Base-by-base conservation (phyloP, 1,139 yeast genomes). In the Arxiozyma slooffiae region DNA sequence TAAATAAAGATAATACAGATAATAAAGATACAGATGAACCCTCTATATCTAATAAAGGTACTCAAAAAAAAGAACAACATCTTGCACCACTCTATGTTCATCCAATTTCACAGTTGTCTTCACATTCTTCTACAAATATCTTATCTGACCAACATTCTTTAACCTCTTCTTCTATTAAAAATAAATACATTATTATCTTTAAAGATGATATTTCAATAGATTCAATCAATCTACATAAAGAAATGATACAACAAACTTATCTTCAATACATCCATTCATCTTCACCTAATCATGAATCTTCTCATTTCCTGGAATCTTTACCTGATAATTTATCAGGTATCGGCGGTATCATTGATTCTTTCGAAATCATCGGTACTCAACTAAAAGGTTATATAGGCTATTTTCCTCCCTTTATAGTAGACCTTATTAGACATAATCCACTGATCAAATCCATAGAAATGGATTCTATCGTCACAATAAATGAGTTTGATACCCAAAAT, bases 161-260 rank as follows among this genome's bases (percentile, higher is more conserved):
- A 26, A 9, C 45, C 16, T 37, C 48, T 9, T 14, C 42, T 9
- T 14, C 42, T 9, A 42, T 48, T 24, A 46, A 47, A 14, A 46
- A 46, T 37, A 81, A 85, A 64, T 89, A 86, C 72, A 85, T 89
- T 55, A 68, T 82, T 55, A 88, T 86, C 47, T 80, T 87, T 71
- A 87, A 86, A 74, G 78, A 79, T 48, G 78, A 73, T 49, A 72
- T 80, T 46, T 63, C 75, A 34, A 67, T 72, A 23, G 77, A 78
- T 40, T 77, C 77, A 53, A 71, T 79, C 37, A 72, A 73, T 36
- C 75, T 78, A 72, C 96, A 88, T 71, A 77, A 76, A 62, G 76
- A 77, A 60, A 76, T 85, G 81, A 47, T 59, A 30, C 43, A 48
- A 20, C 50, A 56, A 45, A 57, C 60, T 37, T 71, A 69, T 47